Conservation (phyloP, 768 basidiomycete genomes). For the Hypholoma fasciculare region DNA sequence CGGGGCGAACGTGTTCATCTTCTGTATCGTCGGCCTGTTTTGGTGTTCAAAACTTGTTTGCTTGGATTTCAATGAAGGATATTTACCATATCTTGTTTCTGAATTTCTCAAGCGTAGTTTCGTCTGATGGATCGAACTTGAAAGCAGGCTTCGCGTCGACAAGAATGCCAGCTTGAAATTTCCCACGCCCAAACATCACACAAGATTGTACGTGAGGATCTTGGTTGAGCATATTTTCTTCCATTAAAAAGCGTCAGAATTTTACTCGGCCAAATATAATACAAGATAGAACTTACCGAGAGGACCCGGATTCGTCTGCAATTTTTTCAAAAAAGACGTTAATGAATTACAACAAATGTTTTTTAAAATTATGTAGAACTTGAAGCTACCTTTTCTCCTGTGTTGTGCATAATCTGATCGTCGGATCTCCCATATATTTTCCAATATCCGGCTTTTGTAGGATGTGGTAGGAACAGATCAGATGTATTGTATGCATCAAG, state of each 20-base stretch:
- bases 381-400: slow-evolving; percentile 8
- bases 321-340: not conserved
- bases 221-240: slow-evolving; percentile 12
- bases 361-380: not conserved
- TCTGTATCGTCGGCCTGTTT: slow-evolving; percentile 38
- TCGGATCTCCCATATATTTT: slow-evolving; percentile 7
- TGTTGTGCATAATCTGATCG: slow-evolving; percentile 14
- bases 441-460: slow-evolving; percentile 9
- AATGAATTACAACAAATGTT: not conserved
- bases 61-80: no score
- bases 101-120: slow-evolving; percentile 16
- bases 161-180: slow-evolving; percentile 12
- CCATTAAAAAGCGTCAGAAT: not conserved
- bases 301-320: slow-evolving; percentile 10
- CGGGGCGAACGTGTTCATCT: slow-evolving; percentile 41
- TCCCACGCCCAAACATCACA: slow-evolving; percentile 13
- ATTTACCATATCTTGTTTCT: slow-evolving; percentile 25
- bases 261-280: no score
- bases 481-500: slow-evolving; percentile 5
- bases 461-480: slow-evolving; percentile 6
- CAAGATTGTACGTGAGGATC: slow-evolving; percentile 9
- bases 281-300: not conserved
- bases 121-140: slow-evolving; percentile 24
- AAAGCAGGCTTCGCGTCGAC: slow-evolving; percentile 8
- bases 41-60: not conserved